A percentile compares a stretch with the other conserved stretches of the same genome.
Evolutionary conservation across 1,139 yeast genomes (phyloP).

Genomic region (Taphrina sp.): DNA sequence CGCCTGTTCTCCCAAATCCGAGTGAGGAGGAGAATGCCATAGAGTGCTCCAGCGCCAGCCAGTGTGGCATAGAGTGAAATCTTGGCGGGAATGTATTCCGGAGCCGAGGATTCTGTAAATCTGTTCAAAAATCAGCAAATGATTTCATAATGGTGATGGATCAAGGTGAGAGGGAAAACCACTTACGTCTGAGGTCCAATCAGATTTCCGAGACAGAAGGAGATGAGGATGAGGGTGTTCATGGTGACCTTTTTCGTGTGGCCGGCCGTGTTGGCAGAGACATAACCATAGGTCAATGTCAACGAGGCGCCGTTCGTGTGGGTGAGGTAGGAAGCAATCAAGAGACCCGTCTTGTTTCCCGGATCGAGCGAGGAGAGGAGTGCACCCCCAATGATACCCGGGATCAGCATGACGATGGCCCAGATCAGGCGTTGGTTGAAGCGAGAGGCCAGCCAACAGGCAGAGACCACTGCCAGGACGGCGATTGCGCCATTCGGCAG

Average conservation of each 20-base stretch:
- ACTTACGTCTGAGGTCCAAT: slow-evolving; percentile 60
- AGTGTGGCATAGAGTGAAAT: slow-evolving; percentile 55
- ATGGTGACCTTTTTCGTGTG: slow-evolving; percentile 58
- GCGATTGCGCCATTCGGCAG: slow-evolving; percentile 20
- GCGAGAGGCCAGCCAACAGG: neutral
- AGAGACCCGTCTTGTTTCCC: neutral
- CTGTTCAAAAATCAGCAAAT: no score
- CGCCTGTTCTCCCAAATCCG: slow-evolving; percentile 46
- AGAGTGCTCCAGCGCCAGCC: slow-evolving; percentile 47
- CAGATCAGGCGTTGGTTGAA: slow-evolving; percentile 3
- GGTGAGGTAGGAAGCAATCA: slow-evolving; percentile 11
- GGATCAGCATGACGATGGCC: neutral
- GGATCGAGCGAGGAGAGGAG: slow-evolving; percentile 3
- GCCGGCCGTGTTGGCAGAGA: slow-evolving; percentile 53
- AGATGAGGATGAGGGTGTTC: slow-evolving; percentile 51
- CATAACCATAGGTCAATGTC: neutral
- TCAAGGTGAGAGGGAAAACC: slow-evolving; percentile 49
- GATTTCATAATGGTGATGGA: no score
- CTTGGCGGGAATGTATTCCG: slow-evolving; percentile 52
- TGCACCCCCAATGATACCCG: neutral
- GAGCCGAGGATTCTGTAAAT: no score
- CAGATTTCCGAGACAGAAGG: slow-evolving; percentile 60
- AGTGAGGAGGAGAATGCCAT: slow-evolving; percentile 47
- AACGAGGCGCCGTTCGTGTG: neutral
- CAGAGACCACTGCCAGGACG: neutral